Percentiles rank a stretch among this genome's conserved stretches.
Conservation (phyloP, 805 yeast species). For the Myxozyma vanderwaltii region DNA sequence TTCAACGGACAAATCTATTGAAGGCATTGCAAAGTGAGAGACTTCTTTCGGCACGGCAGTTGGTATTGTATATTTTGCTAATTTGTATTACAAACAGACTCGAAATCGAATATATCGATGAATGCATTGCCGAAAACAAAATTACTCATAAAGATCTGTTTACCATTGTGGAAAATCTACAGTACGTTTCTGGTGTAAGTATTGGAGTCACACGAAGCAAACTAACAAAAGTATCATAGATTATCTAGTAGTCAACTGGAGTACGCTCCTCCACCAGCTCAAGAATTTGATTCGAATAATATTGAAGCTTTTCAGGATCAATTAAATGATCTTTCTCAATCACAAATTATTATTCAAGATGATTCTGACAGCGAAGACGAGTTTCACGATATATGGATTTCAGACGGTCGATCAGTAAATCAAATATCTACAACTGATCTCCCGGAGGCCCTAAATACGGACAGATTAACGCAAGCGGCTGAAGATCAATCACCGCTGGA, state of each 20-base stretch:
- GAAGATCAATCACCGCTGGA: too few relatives aligned
- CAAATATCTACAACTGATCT: too few relatives aligned
- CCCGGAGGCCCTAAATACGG: too few relatives aligned
- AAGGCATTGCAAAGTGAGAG: neutral
- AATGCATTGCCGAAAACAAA: neutral
- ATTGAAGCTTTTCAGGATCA: neutral
- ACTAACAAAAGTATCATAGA: neutral
- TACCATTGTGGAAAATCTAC: neutral
- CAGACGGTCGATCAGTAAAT: too few relatives aligned
- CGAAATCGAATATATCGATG: neutral
- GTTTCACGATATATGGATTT: too few relatives aligned
- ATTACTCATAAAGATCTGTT: neutral
- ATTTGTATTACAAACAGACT: neutral
- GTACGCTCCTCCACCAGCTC: constrained; percentile 4
- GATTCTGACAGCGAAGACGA: neutral
- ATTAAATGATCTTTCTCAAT: neutral
- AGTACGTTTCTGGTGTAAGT: neutral
- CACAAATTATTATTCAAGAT: neutral
- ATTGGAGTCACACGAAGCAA: neutral
- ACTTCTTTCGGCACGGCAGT: too few relatives aligned
- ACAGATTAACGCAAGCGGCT: too few relatives aligned
- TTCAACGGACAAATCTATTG: neutral
- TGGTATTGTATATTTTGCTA: too few relatives aligned
- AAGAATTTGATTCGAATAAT: neutral
- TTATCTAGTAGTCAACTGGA: neutral